Conservation (phyloP, 306 rosid genomes). For the Comarum palustre region DNA sequence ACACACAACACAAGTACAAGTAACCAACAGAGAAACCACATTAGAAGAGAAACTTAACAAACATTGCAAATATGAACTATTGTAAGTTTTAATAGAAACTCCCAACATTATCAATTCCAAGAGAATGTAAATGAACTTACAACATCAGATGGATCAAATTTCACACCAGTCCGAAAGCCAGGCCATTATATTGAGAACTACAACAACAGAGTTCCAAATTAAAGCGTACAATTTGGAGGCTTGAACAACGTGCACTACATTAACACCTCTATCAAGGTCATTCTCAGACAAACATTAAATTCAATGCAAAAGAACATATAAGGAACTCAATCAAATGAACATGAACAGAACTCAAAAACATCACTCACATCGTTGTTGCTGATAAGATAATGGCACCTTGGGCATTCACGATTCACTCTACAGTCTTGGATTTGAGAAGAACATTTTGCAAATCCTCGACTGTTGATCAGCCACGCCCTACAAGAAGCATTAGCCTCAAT, state of each 20-base stretch:
- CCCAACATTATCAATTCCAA: background rate
- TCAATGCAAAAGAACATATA: background rate
- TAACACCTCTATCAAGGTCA: background rate
- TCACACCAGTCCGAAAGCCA: constrained; percentile 82
- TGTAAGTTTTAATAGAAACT: background rate
- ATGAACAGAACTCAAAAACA: constrained; percentile 15
- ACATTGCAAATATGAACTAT: background rate
- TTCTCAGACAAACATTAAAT: background rate
- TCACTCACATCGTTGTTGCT: constrained; percentile 77
- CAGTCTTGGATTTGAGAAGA: constrained; percentile 63
- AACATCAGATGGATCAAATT: constrained; percentile 82
- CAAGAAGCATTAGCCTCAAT: background rate
- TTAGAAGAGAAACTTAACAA: background rate
- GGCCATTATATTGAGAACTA: constrained; percentile 84
- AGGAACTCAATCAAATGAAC: constrained; percentile 5
- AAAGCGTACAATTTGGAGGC: background rate
- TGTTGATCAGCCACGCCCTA: constrained; percentile 78
- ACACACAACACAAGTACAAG: background rate
- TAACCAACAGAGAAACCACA: constrained; percentile 11
- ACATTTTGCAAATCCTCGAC: constrained; percentile 66
- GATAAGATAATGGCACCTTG: constrained; percentile 57
- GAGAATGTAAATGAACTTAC: background rate
- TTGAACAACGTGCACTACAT: background rate
- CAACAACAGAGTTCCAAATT: constrained; percentile 23
- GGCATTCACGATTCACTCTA: constrained; percentile 78